Evolutionary conservation across 768 basidiomycete genomes (phyloP).

Genomic region (Chlorophyllum brunneum): DNA sequence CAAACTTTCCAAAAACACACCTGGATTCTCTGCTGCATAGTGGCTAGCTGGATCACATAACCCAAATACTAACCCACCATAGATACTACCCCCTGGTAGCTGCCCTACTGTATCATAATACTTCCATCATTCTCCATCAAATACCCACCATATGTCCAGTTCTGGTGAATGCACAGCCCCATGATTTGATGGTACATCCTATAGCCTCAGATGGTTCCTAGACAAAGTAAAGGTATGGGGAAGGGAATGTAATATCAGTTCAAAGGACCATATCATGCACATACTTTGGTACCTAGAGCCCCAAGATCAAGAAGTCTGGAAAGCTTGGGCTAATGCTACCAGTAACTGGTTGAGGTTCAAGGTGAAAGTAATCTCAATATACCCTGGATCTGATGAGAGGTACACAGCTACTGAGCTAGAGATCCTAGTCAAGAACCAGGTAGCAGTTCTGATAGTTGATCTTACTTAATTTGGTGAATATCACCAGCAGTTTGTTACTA

Average conservation of each 20-base stretch:
- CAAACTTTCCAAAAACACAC: too few species aligned
- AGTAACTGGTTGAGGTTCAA: slow-evolving; percentile 9
- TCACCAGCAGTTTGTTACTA: slow-evolving; percentile 4
- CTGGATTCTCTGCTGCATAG: too few species aligned
- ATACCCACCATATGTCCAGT: neutral
- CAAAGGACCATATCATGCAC: neutral
- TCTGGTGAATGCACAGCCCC: neutral
- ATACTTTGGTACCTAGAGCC: neutral
- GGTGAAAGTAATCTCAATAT: neutral
- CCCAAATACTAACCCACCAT: too few species aligned
- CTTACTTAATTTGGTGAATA: slow-evolving; percentile 11
- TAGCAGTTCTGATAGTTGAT: neutral
- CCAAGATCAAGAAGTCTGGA: neutral
- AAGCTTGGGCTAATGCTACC: neutral
- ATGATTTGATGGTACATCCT: slow-evolving; percentile 4
- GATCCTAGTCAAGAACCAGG: neutral
- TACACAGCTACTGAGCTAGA: slow-evolving; percentile 9
- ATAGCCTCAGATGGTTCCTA: neutral
- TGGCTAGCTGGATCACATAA: too few species aligned
- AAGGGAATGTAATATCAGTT: neutral
- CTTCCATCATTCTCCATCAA: neutral
- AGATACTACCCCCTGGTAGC: too few species aligned
- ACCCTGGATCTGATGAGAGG: slow-evolving; percentile 2
- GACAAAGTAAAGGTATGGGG: neutral
- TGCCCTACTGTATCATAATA: too few species aligned